Percentiles rank a stretch among this genome's conserved stretches.
phyloP scores from a whole-genome alignment of 495 filamentous ascomycete genomes.

The Monascus purpureus region DNA sequence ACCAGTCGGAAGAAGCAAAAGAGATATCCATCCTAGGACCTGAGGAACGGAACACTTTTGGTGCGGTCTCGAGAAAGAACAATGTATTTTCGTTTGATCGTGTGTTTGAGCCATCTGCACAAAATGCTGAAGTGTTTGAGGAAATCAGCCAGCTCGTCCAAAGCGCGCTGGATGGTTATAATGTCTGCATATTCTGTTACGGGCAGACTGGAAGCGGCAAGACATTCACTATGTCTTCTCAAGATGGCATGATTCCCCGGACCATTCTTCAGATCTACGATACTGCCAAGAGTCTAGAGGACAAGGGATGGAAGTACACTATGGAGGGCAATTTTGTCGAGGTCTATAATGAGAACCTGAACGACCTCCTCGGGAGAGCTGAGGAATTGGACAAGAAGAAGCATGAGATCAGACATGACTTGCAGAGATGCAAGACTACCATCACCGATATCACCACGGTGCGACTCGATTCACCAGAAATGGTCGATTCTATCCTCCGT shows the following conservation, averaged over 20 bases:
- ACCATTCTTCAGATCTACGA: conserved; percentile 88
- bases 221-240: conserved; percentile 88
- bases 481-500: conserved; percentile 64
- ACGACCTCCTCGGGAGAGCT: conserved; percentile 72
- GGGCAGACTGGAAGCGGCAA: conserved; percentile 96
- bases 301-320: conserved; percentile 86
- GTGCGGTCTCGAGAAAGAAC: conserved; percentile 57
- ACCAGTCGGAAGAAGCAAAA: conserved; percentile 58
- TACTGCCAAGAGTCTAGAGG: conserved; percentile 62
- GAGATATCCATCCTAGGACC: conserved; percentile 76
- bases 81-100: conserved; percentile 86
- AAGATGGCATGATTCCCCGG: conserved; percentile 89
- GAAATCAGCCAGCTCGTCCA: conserved; percentile 97
- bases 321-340: conserved; percentile 98
- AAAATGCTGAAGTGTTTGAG: conserved; percentile 83
- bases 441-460: conserved; percentile 78
- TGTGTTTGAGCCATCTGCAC: conserved; percentile 64
- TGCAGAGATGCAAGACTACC: conserved; percentile 61
- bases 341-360: conserved; percentile 95
- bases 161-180: conserved; percentile 91
- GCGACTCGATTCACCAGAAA: conserved; percentile 57
- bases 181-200: conserved; percentile 98
- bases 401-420: conserved; percentile 85
- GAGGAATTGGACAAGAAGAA: conserved; percentile 73
- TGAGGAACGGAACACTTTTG: conserved; percentile 72